Conservation (phyloP, 495 filamentous ascomycete species). For the Xylaria scruposa region DNA sequence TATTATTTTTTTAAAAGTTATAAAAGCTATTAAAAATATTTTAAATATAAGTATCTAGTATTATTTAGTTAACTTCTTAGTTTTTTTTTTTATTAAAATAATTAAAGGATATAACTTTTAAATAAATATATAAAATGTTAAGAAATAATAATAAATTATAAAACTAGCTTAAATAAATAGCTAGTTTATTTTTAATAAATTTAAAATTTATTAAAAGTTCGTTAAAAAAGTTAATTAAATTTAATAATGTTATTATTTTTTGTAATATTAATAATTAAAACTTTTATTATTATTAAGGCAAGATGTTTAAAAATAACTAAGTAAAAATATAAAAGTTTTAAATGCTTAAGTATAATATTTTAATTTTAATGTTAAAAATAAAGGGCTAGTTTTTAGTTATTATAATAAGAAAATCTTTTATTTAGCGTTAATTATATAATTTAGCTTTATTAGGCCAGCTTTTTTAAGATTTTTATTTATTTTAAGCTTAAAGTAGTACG, state of each 20-base stretch:
- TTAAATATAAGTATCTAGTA: no score
- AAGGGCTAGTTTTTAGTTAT: background rate
- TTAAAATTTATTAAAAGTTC: conserved; percentile 2
- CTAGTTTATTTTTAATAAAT: background rate
- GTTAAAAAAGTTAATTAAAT: conserved; percentile 4
- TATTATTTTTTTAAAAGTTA: no score
- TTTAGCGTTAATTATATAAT: background rate
- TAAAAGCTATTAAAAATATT: no score
- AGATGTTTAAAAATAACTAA: background rate
- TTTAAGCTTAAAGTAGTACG: no score
- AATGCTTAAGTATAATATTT: background rate
- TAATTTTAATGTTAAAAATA: background rate
- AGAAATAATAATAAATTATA: background rate
- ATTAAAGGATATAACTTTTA: no score
- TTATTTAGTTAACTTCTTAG: no score
- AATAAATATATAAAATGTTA: no score
- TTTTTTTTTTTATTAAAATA: no score
- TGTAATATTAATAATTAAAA: conserved; percentile 9
- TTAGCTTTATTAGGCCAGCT: no score
- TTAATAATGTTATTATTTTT: background rate
- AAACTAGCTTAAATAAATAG: background rate
- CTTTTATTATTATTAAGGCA: background rate
- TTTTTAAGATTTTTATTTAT: no score
- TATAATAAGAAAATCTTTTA: background rate
- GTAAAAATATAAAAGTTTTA: no score